phyloP scores from a whole-genome alignment of 345 rosid species.

The Leavenworthia alabamica region DNA sequence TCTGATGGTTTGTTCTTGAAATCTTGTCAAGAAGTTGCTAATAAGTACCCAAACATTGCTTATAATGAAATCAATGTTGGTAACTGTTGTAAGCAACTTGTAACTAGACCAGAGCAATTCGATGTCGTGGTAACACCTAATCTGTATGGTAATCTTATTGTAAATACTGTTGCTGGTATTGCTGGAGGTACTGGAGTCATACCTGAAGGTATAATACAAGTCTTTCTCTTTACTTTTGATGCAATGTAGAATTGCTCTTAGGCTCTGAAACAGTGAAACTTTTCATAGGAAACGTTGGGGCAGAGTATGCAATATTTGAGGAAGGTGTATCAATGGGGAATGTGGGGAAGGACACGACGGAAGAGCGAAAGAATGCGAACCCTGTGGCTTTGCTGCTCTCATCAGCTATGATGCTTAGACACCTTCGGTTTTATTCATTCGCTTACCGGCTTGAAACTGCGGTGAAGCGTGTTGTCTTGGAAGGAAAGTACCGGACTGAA shows the following conservation, averaged over 20 bases:
- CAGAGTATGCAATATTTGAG: constrained; percentile 84
- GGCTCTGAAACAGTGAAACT: not conserved
- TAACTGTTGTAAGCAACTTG: constrained; percentile 98
- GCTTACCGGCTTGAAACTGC: constrained; percentile 88
- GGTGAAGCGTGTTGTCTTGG: constrained; percentile 55
- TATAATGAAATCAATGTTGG: constrained; percentile 93
- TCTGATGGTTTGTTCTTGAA: constrained; percentile 98
- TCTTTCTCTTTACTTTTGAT: not conserved
- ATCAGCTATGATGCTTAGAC: constrained; percentile 97
- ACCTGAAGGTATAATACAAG: constrained; percentile 77
- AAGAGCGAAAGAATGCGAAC: constrained; percentile 68
- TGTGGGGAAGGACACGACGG: constrained; percentile 58
- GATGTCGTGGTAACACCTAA: constrained; percentile 98
- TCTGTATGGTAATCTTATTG: constrained; percentile 85
- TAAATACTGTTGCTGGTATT: constrained; percentile 93
- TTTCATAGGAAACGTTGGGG: constrained; percentile 69
- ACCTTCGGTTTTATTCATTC: constrained; percentile 84
- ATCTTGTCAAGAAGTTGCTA: constrained; percentile 89
- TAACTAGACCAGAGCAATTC: constrained; percentile 94
- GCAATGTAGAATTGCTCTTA: not conserved
- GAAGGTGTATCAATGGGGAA: constrained; percentile 97
- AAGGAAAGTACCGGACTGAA: constrained; percentile 46
- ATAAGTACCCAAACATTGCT: constrained; percentile 73
- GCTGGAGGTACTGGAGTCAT: constrained; percentile 97
- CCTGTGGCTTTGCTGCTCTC: constrained; percentile 89